phyloP scores from a whole-genome alignment of 1,139 yeast genomes.

The Taphrina wiesneri region DNA sequence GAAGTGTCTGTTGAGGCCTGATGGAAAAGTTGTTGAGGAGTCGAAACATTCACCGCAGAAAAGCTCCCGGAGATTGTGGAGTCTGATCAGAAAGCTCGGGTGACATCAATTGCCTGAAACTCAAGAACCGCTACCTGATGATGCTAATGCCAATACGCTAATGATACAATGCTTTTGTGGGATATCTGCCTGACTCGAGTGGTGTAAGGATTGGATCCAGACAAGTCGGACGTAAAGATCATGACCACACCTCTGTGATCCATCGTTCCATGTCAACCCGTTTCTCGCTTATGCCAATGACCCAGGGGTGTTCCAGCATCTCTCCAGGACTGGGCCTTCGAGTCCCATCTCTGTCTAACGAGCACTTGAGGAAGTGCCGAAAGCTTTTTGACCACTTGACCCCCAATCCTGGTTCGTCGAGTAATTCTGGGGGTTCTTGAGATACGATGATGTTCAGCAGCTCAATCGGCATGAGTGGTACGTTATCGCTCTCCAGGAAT shows the following conservation, averaged over 20 bases:
- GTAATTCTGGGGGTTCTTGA: slow-evolving; percentile 69
- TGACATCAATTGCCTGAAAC: too few relatives aligned
- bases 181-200: too few relatives aligned
- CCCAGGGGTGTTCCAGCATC: slow-evolving; percentile 91
- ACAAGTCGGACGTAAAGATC: too few relatives aligned
- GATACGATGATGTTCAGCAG: slow-evolving; percentile 76
- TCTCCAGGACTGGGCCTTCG: slow-evolving; percentile 90
- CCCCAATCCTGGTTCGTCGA: slow-evolving; percentile 73
- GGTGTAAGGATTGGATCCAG: too few relatives aligned
- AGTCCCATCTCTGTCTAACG: slow-evolving; percentile 74
- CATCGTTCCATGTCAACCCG: slow-evolving; percentile 84
- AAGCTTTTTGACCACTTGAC: slow-evolving; percentile 81
- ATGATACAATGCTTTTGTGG: background rate
- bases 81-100: too few relatives aligned
- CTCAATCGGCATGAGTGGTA: slow-evolving; percentile 76
- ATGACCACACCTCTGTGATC: slow-evolving; percentile 71
- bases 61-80: too few relatives aligned
- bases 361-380: slow-evolving; percentile 76
- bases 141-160: background rate
- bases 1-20: too few relatives aligned
- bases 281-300: slow-evolving; percentile 57
- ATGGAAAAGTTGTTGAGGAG: too few relatives aligned
- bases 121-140: background rate
- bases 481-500: slow-evolving; percentile 38
- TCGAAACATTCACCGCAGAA: too few relatives aligned